Evolutionary conservation across 2,329 filamentous ascomycete genomes (phyloP).

Genomic region (Penicillium sp.): DNA sequence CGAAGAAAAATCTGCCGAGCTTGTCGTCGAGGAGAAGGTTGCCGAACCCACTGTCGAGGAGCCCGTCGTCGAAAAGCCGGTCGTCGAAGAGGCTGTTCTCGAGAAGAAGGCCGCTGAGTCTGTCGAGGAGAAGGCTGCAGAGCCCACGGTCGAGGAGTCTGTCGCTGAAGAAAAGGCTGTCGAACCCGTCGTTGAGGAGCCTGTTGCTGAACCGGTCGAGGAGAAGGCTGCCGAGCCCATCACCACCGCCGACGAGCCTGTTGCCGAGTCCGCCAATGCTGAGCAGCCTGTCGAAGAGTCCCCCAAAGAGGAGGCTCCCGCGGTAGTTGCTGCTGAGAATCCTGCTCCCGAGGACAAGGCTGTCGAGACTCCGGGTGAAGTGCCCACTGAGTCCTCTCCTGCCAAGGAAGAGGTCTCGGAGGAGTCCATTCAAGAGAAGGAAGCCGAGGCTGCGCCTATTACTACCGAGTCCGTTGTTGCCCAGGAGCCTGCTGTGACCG

Average conservation of each 20-base stretch:
- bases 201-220: neutral
- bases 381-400: neutral
- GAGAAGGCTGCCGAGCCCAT: slow-evolving; percentile 8
- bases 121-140: slow-evolving; percentile 8
- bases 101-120: slow-evolving; percentile 8
- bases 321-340: neutral
- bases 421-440: slow-evolving; percentile 2
- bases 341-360: slow-evolving; percentile 8
- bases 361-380: slow-evolving; percentile 1
- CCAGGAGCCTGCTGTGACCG: slow-evolving; percentile 1
- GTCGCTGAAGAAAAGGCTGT: neutral
- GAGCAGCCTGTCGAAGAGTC: slow-evolving; percentile 9
- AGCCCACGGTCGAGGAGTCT: slow-evolving; percentile 10
- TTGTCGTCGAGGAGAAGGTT: no score
- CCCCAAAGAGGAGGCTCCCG: slow-evolving; percentile 6
- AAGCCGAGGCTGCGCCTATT: neutral
- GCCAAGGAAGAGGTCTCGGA: neutral
- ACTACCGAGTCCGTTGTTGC: slow-evolving; percentile 9
- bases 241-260: slow-evolving; percentile 1
- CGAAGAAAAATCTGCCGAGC: neutral
- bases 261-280: neutral
- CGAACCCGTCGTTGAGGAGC: neutral
- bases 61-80: slow-evolving; percentile 6
- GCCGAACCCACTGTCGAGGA: neutral
- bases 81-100: slow-evolving; percentile 4